phyloP scores from a whole-genome alignment of 2,329 filamentous ascomycete genomes.

The Ascochyta rabiei region DNA sequence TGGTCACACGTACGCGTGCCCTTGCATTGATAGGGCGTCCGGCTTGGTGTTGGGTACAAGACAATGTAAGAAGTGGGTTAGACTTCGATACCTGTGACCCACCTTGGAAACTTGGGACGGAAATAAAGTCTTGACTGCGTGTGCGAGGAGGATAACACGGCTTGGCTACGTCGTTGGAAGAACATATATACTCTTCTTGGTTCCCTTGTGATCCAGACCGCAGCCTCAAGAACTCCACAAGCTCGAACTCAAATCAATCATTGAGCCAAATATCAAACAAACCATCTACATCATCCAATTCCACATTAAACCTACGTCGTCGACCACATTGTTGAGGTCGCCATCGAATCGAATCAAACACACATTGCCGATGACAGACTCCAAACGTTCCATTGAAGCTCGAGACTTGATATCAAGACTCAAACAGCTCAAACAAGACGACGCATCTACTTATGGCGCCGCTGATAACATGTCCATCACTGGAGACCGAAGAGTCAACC shows the following conservation, averaged over 20 bases:
- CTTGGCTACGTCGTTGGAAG: conserved; percentile 4
- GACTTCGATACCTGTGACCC: conserved; percentile 11
- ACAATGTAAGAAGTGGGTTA: conserved; percentile 11
- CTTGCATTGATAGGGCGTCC: conserved; percentile 17
- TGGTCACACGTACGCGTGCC: conserved; percentile 23
- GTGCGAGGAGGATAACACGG: conserved; percentile 7
- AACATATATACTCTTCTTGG: conserved; percentile 12
- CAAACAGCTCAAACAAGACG: conserved; percentile 18
- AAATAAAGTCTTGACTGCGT: conserved; percentile 11
- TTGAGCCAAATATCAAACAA: not conserved
- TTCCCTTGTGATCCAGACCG: conserved; percentile 4
- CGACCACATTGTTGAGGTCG: conserved; percentile 2
- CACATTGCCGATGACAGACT: conserved; percentile 40
- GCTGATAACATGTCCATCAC: conserved; percentile 25
- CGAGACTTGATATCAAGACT: conserved; percentile 36
- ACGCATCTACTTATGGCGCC: conserved; percentile 13
- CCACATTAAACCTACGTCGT: conserved; percentile 7
- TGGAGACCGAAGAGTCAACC: conserved; percentile 23
- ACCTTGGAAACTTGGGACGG: conserved; percentile 11
- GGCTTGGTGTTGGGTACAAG: conserved; percentile 8
- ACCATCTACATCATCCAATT: not conserved
- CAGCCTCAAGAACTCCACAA: not conserved
- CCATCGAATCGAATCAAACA: not conserved
- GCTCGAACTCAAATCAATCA: not conserved
- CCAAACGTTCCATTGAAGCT: conserved; percentile 31